Percentiles rank a stretch among this genome's conserved stretches.
These are phyloP conservation scores for Keqinozyma sinolaborantium DNA, from an alignment of 1,139 yeast genomes.

Conservation along the genomic window DNA sequence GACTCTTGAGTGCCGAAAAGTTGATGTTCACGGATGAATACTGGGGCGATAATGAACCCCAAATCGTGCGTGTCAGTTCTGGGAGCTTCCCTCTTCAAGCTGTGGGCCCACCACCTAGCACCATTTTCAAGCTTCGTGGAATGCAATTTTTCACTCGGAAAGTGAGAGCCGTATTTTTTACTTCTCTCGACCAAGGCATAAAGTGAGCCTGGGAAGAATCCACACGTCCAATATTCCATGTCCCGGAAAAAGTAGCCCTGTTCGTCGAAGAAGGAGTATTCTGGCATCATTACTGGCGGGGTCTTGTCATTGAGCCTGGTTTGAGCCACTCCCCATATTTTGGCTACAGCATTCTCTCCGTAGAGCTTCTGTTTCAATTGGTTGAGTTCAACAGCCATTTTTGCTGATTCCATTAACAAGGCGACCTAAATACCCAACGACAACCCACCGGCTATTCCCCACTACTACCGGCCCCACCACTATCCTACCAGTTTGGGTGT, in stretches of 20 bases:
- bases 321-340: slow-evolving; percentile 13
- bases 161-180: slow-evolving; percentile 9
- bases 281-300: slow-evolving; percentile 11
- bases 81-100: slow-evolving; percentile 13
- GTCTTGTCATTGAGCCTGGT: slow-evolving; percentile 3
- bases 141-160: slow-evolving; percentile 8
- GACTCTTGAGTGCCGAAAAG: slow-evolving; percentile 11
- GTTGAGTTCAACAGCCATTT: not conserved
- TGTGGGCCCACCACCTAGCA: slow-evolving; percentile 19
- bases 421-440: too few relatives aligned
- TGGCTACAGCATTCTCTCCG: slow-evolving; percentile 10
- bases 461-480: too few relatives aligned
- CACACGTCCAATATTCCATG: slow-evolving; percentile 22
- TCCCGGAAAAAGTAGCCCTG: slow-evolving; percentile 12
- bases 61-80: slow-evolving; percentile 24
- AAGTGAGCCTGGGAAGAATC: slow-evolving; percentile 22
- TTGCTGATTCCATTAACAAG: too few relatives aligned
- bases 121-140: slow-evolving; percentile 13
- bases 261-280: slow-evolving; percentile 9
- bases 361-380: too few relatives aligned
- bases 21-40: slow-evolving; percentile 17
- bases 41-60: slow-evolving; percentile 20
- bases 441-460: too few relatives aligned
- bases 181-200: slow-evolving; percentile 17
- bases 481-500: too few relatives aligned